Percentiles rank a stretch among this genome's conserved stretches.
Conservation (phyloP, 495 filamentous ascomycete genomes). For the Lasiosphaeria ovina region DNA sequence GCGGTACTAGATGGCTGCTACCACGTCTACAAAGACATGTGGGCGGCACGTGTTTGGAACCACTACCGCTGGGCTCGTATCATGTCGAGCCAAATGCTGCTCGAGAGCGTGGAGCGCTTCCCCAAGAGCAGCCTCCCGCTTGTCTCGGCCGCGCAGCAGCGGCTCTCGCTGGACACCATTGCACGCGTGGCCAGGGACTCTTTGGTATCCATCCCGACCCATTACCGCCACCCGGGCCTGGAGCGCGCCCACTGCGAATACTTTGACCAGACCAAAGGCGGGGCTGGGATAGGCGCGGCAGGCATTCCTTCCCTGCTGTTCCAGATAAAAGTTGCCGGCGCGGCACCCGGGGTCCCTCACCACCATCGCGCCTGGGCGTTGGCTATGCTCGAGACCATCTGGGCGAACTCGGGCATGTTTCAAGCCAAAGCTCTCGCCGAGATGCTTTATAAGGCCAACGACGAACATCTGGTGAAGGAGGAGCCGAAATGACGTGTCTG, state of each 20-base stretch:
- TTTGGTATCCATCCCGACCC: constrained; percentile 42
- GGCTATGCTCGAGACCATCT: constrained; percentile 39
- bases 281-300: constrained; percentile 40
- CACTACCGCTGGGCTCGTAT: constrained; percentile 62
- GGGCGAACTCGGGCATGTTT: constrained; percentile 46
- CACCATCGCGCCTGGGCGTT: constrained; percentile 39
- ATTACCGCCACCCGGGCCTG: constrained; percentile 46
- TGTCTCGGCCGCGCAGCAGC: constrained; percentile 34
- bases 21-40: constrained; percentile 58
- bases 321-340: constrained; percentile 41
- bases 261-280: constrained; percentile 38
- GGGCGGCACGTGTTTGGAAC: constrained; percentile 59
- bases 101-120: constrained; percentile 30
- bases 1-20: constrained; percentile 56
- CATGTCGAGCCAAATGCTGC: constrained; percentile 53
- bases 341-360: constrained; percentile 40
- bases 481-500: too few relatives aligned
- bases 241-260: constrained; percentile 20
- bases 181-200: constrained; percentile 39
- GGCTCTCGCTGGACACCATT: constrained; percentile 31
- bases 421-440: constrained; percentile 38
- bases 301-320: constrained; percentile 43
- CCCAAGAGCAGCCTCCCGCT: constrained; percentile 36
- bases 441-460: constrained; percentile 23
- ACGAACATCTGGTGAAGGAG: not conserved